Base-by-base conservation (phyloP, 2,329 filamentous ascomycete genomes). In the Tolypocladium ovalisporum region DNA sequence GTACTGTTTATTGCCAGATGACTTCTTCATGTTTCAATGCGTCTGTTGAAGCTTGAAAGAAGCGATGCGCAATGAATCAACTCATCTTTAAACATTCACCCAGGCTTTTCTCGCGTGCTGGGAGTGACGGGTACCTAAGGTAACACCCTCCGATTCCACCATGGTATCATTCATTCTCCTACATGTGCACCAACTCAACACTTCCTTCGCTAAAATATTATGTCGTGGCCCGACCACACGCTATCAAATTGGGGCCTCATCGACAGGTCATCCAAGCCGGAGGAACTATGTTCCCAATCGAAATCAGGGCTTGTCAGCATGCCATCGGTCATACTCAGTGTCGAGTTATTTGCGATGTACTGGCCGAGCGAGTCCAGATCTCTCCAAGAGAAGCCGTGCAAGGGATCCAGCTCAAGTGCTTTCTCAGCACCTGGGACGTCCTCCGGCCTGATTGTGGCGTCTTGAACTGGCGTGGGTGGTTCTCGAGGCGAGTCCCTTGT, bases 351-450 rank as follows among this genome's bases (percentile, higher is more conserved):
- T 13, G 64, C 66, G 51, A 73, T 72, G 58, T 80, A 83, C 60
- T 84, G 81, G 0, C 81, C 81, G 2, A 85, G 76, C 1, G 82
- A 82, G 58, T 80, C 79, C 6, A 85, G 69, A 63, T 85, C 81
- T 1, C 83, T 73, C 82, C 82, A 85, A 0, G 81, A 84, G 67
- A 85, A 85, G 49, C 81, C 79, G 55, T 83, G 79, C 2, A 77
- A 72, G 1, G 55, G 76, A 71, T 66, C 76, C 72, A 66, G 72
- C 71, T 58, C 75, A 64, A 66, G 72, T 62, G 54, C 27, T 37
- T 59, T 59, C 15, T 59, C 57, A 47, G 59, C 72, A 69, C 6
- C 65, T 58, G 57, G 40, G 47, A 55, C 42, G 55, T 52, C 39
- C 35, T 56, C 40, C 22, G 65, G 39, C 65, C 64, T 42, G 68